Base-by-base conservation (phyloP, 2,329 filamentous ascomycete genomes). In the Alternaria triticimaculans region DNA sequence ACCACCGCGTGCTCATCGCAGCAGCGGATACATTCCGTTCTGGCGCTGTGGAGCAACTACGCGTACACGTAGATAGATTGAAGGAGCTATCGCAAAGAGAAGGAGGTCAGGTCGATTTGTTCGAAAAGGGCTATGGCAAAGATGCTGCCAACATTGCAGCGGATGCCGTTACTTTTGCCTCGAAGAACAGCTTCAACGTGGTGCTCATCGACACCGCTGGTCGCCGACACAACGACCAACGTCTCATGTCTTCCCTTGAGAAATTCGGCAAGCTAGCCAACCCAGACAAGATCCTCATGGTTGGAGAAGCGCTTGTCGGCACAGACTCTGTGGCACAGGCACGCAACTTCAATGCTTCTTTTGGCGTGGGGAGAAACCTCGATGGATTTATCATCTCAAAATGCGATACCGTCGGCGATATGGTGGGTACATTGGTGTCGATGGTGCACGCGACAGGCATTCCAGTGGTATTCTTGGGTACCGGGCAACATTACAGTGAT, bases 311-410 rank as follows among this genome's bases (percentile, higher is more conserved):
- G 9, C 87, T 99, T 25, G 96, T 99, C 1, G 96, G 96, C 62
- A 97, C 93, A 5, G 96, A 99, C 81, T 94, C 92, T 5, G 96
- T 99, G 21, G 93, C 94, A 51, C 96, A 99, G 82, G 96, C 96
- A 4, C 88, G 94, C 74, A 97, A 97, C 82, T 99, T 99, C 84
- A 97, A 97, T 77, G 89, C 90, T 41, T 92, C 93, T 3, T 98
- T 99, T 82, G 96, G 96, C 30, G 85, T 88, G 6, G 90, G 89
- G 14, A 86, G 95, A 61, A 88, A 88, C 26, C 86, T 99, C 41
- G 96, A 99, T 81, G 96, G 96, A 6, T 99, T 99, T 81, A 97
- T 99, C 78, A 97, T 99, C 73, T 95, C 91, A 64, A 99, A 99
- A 82, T 98, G 96, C 80, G 96, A 99, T 82, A 99, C 96, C 0